Evolutionary conservation across 345 rosid genomes (phyloP), one percentile per base, ranked within the genome.

Genomic region (Eucalyptus coolabah): DNA sequence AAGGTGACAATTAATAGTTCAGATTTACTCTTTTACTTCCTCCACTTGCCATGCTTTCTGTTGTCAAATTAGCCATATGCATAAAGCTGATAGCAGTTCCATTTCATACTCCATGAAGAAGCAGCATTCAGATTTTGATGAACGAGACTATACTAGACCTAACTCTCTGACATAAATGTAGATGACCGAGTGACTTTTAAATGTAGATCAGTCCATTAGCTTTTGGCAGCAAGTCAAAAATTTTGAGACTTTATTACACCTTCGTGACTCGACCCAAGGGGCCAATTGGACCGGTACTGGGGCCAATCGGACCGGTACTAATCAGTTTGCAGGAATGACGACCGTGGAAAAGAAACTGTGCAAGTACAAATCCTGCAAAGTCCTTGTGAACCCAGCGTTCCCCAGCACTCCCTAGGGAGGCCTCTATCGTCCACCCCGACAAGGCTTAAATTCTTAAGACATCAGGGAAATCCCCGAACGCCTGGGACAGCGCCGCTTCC

Each of bases 361-460:
- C 12, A 92, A 24, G 54, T 86, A 86, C 37, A 92, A 40, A 91
- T 94, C 93, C 50, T 83, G 87, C 10, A 88, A n/a, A 24, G 90
- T 26, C 23, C 94, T 90, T 5, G 87, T 89, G 26, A 95, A 94
- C 88, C 94, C 94, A 87, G 87, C 63, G 89, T 93, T 94, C 88
- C 94, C 95, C 40, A 93, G n/a, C 80, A 94, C 96, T 92, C 91
- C 93, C 77, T 91, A 93, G 8, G 95, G 93, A 6, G 90, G 59
- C 59, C 93, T 65, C 42, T 88, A 87, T 95, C 90, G 18, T 93
- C 89, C 14, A 90, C 90, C 50, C 90, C 92, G 13, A 92, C 93
- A 37, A 86, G 86, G 96, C 96, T 83, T 94, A 92, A 87, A 95
- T 88, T 91, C 96, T 94, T 14, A 92, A 88, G 87, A 94, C 87